Evolutionary conservation across 257 asterid genomes (phyloP), one percentile per base, ranked within the genome.

Genomic region (Przewalskia tangutica): DNA sequence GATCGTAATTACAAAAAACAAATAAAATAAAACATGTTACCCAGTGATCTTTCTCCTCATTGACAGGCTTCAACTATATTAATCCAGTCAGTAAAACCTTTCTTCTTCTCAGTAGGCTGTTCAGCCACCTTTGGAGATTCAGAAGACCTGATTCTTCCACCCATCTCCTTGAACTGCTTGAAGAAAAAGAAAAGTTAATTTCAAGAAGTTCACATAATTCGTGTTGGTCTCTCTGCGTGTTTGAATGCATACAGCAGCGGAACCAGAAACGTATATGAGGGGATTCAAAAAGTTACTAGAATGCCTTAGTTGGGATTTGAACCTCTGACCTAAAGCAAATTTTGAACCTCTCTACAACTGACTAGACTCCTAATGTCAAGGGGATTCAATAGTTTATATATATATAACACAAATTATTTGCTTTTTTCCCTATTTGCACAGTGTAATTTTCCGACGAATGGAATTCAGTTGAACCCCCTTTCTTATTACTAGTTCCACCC

Each of bases 31-130:
- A 55, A 36, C 44, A 80, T 18, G 77, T 88, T 93, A 95, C 98
- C 98, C 98, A 95, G 87, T 95, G 97, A 85, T 95, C 98, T 86
- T 95, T 95, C 90, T 95, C 98, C 89, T 92, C 98, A 44, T 92
- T 91, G 85, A 87, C 89, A 51, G 97, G 93, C 93, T 93, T 95
- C 32, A 95, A 95, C 91, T 88, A 86, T 81, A 87, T 85, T 91
- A 84, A 92, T 84, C 90, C 92, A 89, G 77, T 91, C 97, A 81
- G 85, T 83, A 56, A 95, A 80, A 81, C 95, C 98, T 88, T 92
- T 93, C 91, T 90, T 95, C 92, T 91, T 95, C 88, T 95, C 98
- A 8, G 90, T 27, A 65, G 94, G 83, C 85, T 87, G 94, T 82
- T 92, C 97, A 62, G 89, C 84, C 81, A 77, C 56, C 86, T 87